Base-by-base conservation (phyloP, 2,329 filamentous ascomycete species). In the Cercospora brassicicola region DNA sequence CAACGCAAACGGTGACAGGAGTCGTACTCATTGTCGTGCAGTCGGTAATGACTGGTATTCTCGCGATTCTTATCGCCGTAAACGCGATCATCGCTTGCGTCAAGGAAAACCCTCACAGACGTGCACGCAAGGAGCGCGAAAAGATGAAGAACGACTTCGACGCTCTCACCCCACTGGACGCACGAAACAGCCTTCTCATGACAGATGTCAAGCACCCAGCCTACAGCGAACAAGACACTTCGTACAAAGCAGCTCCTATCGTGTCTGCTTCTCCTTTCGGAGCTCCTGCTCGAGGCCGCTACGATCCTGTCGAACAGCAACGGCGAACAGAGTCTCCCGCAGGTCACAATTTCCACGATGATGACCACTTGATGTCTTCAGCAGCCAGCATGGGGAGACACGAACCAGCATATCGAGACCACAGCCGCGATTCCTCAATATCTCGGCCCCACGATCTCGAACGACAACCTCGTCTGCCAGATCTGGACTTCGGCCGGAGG, bases 1-100 rank as follows among this genome's bases (percentile, higher is more conserved):
- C 94, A 9, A 97, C 94, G 9, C 93, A 97, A 83, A 98, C 95
- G 0, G 88, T 98, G 60, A 94, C 92, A 15, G 95, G 95, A 65
- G 88, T 98, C n/a, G 92, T 93, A 15, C 86, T 99, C 67, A 95
- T 98, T 72, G 92, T 90, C n/a, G 86, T 98, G 4, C 95, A 99
- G 81, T 92, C 92, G 0, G 87, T 90, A 0, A 82, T 99, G 73
- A 96, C 94, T 5, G 93, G 87, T 69, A 80, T 93, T 26, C 84
- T 99, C 66, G 94, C 92, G 3, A 91, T 98, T 62, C 85, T 98
- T 31, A 96, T 99, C 74, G 87, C 87, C 10, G 91, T 94, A 82
- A 98, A 98, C 77, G 92, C 92, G 57, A 88, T 97, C 77, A 91
- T 92, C 74, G 86, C 89, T 62, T 93, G 90, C 81, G 89, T 89